These are phyloP conservation scores for Backusella circina DNA, from an alignment of 192 early-diverging fungal genomes.

Conservation along the genomic window DNA sequence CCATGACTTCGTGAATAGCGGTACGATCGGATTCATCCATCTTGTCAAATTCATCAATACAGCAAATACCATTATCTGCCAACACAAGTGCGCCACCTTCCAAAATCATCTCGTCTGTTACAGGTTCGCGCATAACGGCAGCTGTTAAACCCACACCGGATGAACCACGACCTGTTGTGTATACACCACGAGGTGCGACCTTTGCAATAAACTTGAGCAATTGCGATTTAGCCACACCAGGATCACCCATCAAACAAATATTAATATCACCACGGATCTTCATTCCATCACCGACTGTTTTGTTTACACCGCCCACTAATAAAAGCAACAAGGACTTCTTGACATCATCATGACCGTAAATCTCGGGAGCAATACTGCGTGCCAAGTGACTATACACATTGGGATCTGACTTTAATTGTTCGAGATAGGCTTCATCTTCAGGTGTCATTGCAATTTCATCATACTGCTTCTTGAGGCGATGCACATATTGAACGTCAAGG, in stretches of 20 bases:
- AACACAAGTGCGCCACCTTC: conserved; percentile 97
- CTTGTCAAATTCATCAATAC: conserved; percentile 99
- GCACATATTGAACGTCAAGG: conserved; percentile 84
- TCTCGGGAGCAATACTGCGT: conserved; percentile 82
- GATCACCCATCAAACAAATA: conserved; percentile 97
- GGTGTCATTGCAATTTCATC: conserved; percentile 68
- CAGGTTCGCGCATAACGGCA: conserved; percentile 88
- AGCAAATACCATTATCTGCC: conserved; percentile 97
- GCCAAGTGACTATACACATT: conserved; percentile 78
- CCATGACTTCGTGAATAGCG: conserved; percentile 99
- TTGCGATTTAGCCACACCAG: conserved; percentile 98
- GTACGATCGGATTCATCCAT: conserved; percentile 97
- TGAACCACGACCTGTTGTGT: conserved; percentile 93
- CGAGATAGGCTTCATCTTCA: conserved; percentile 49
- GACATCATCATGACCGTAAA: conserved; percentile 90
- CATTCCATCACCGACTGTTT: conserved; percentile 89
- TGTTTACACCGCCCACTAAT: conserved; percentile 78
- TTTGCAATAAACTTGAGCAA: conserved; percentile 91
- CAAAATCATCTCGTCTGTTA: conserved; percentile 93
- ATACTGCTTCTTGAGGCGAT: conserved; percentile 90
- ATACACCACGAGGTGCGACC: conserved; percentile 92
- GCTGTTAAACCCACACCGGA: conserved; percentile 97
- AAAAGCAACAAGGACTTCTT: conserved; percentile 87
- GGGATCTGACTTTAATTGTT: conserved; percentile 58
- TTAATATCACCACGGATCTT: conserved; percentile 97